A percentile compares a stretch with the other conserved stretches of the same genome.
Evolutionary conservation across 1,139 yeast genomes (phyloP).

Genomic region (Yamadazyma triangularis): DNA sequence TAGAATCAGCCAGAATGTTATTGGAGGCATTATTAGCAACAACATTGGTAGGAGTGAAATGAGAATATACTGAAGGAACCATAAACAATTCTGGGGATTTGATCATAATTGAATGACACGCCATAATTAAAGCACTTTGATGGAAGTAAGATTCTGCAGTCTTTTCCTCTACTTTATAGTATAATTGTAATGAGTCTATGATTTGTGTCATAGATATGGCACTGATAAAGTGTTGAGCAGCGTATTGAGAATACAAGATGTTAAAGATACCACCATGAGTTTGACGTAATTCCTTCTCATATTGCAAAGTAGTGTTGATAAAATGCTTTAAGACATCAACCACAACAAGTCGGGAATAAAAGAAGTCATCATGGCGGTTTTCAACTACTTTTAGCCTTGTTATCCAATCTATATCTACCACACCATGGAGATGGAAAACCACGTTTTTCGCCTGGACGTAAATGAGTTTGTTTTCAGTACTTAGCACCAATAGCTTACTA

Average conservation of each 20-base stretch:
- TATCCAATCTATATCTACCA: slow-evolving; percentile 21
- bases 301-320: neutral
- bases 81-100: slow-evolving; percentile 24
- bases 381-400: slow-evolving; percentile 15
- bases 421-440: slow-evolving; percentile 23
- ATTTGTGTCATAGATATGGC: slow-evolving; percentile 19
- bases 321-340: slow-evolving; percentile 9
- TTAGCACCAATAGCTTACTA: slow-evolving; percentile 29
- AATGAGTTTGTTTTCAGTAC: slow-evolving; percentile 25
- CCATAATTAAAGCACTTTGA: slow-evolving; percentile 23
- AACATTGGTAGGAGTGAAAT: slow-evolving; percentile 4
- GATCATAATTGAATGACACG: slow-evolving; percentile 22
- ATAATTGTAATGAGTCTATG: slow-evolving; percentile 10
- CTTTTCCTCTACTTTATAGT: slow-evolving; percentile 1
- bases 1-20: slow-evolving; percentile 16
- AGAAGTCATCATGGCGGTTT: slow-evolving; percentile 18
- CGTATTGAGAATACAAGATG: neutral
- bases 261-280: neutral
- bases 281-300: slow-evolving; percentile 1
- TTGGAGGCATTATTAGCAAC: slow-evolving; percentile 26
- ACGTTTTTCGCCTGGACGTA: slow-evolving; percentile 23
- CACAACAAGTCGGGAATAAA: slow-evolving; percentile 14
- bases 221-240: slow-evolving; percentile 7
- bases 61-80: slow-evolving; percentile 13
- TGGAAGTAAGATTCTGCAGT: slow-evolving; percentile 20